A percentile compares a stretch with the other conserved stretches of the same genome.
Conservation (phyloP, 225 moss, liverwort and hornwort species). For the Bryoerythrophyllum caledonicum region DNA sequence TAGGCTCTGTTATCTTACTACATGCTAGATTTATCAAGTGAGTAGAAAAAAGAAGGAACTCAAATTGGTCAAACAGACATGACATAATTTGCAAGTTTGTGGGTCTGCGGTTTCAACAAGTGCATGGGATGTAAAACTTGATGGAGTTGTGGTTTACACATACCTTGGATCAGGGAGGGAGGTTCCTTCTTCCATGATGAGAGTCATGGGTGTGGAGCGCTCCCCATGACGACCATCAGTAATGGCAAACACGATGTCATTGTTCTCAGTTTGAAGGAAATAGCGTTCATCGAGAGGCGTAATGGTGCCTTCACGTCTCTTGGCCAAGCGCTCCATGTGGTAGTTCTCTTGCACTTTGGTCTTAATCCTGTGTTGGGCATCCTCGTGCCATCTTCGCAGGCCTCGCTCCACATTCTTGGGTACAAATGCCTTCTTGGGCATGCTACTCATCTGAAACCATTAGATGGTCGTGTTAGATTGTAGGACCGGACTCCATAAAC, state of each 20-base stretch:
- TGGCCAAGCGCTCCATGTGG: neutral
- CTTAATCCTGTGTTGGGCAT: constrained; percentile 23
- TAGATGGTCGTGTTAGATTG: neutral
- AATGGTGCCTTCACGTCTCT: neutral
- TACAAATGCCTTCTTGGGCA: constrained; percentile 69
- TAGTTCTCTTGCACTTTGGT: constrained; percentile 23
- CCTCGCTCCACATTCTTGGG: constrained; percentile 19
- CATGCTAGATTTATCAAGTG: too few species aligned
- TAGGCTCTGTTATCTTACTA: too few species aligned
- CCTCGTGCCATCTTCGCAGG: constrained; percentile 31
- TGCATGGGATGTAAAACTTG: neutral
- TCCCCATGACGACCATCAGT: neutral
- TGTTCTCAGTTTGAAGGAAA: neutral
- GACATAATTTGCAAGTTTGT: too few species aligned
- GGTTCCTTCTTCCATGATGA: constrained; percentile 38
- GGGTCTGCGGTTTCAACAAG: too few species aligned
- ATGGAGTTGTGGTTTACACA: neutral
- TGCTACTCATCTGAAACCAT: constrained; percentile 68
- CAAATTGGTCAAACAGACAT: too few species aligned
- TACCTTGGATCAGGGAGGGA: neutral
- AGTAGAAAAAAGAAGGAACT: too few species aligned
- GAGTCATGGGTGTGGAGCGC: constrained; percentile 8
- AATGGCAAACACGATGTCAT: neutral
- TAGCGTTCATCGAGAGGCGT: constrained; percentile 21
- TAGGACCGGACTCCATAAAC: too few species aligned